Evolutionary conservation across 139 green algal species (phyloP), one percentile per base, ranked within the genome.

Genomic region (Closterium sp.): DNA sequence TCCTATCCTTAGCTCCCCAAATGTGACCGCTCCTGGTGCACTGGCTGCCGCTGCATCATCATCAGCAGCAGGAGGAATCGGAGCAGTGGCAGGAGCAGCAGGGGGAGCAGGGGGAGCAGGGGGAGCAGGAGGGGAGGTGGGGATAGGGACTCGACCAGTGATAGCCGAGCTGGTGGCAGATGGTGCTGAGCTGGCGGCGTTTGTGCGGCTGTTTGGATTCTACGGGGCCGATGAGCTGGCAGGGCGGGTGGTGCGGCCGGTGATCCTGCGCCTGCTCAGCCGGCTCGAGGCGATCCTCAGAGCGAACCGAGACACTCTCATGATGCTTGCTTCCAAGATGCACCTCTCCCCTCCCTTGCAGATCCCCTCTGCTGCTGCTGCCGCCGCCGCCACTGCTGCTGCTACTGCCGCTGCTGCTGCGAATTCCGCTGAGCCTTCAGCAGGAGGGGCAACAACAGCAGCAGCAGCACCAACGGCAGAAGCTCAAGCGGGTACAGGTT

Each of bases 161-260:
- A 85, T 32, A 21, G 31, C 35, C 84, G 85, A 90, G 33, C 84
- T 90, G 33, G 33, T 64, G 85, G 28, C 92, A 7, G 43, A 84
- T 31, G 34, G 43, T 23, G 32, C 90, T 25, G 90, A 93, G 43
- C 38, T 93, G 31, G 87, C 92, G 0, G 33, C 90, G 31, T 55
- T 85, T 55, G 87, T 93, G 30, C 32, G 90, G 33, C n/a, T 87
- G 36, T 93, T 93, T 92, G 90, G 90, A 34, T 85, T 85, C 34
- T 93, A 93, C 31, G 90, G 87, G 0, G 90, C 87, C 2, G 87
- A 93, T 76, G 55, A 76, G 55, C 55, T 76, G 55, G 55, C 55
- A 76, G 55, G 55, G 55, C 55, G 55, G 55, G 55, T 76, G 55
- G 55, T 76, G 55, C 55, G 55, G 16, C 55, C 55, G 0, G 55